A percentile compares a stretch with the other conserved stretches of the same genome.
phyloP scores from a whole-genome alignment of 495 filamentous ascomycete species.

The Xylaria nigripes region DNA sequence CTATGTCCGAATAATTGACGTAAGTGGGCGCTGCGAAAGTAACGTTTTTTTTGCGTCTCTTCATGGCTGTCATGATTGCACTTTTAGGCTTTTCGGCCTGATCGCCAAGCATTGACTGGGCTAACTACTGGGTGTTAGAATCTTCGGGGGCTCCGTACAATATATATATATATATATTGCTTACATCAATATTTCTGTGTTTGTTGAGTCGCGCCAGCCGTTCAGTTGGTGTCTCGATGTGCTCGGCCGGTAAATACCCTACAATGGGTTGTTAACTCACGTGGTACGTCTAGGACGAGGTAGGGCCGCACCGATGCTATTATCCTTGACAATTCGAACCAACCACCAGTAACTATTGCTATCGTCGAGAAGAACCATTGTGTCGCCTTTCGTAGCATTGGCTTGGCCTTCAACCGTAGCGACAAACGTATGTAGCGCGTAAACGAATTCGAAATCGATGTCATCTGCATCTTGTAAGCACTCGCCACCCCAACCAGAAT shows the following conservation, averaged over 20 bases:
- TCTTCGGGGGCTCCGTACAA: not conserved
- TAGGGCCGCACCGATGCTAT: constrained; percentile 71
- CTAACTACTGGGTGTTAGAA: constrained; percentile 50
- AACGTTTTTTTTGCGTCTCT: constrained; percentile 83
- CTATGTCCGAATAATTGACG: constrained; percentile 82
- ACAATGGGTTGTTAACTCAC: not conserved
- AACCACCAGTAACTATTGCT: constrained; percentile 99
- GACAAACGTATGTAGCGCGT: constrained; percentile 94
- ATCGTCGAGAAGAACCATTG: constrained; percentile 99
- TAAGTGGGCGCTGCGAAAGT: constrained; percentile 81
- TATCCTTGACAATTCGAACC: constrained; percentile 92
- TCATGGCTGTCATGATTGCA: constrained; percentile 81
- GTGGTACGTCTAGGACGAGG: not conserved
- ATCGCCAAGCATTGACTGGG: constrained; percentile 89
- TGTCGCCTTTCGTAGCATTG: constrained; percentile 96
- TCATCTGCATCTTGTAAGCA: constrained; percentile 85
- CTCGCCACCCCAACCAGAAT: constrained; percentile 63
- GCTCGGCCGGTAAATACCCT: constrained; percentile 96
- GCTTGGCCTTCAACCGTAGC: constrained; percentile 97
- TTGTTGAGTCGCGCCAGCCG: constrained; percentile 91
- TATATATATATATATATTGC: constrained; percentile 25
- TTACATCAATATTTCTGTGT: constrained; percentile 93
- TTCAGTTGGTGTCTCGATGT: constrained; percentile 98
- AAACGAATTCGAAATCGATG: constrained; percentile 99
- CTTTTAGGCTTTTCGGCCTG: constrained; percentile 83